Conservation (phyloP, 1,139 yeast genomes). For the Arxiozyma heterogenica region DNA sequence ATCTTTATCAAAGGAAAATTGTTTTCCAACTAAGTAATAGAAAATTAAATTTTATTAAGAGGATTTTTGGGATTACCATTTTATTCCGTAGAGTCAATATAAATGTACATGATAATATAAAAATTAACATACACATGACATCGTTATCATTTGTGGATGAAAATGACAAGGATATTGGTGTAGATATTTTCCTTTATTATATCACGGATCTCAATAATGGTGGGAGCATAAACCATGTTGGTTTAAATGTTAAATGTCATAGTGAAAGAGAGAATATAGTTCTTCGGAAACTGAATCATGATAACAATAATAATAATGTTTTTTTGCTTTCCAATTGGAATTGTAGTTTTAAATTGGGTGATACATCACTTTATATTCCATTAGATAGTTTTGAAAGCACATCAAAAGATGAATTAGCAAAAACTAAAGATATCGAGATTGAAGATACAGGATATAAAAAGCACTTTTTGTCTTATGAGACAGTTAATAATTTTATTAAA, state of each 20-base stretch:
- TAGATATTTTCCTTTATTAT: constrained; percentile 17
- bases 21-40: constrained; percentile 1
- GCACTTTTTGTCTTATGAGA: not conserved
- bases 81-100: constrained; percentile 10
- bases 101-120: constrained; percentile 7
- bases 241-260: constrained; percentile 13
- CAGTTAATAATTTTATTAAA: not conserved
- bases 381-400: not conserved
- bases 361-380: constrained; percentile 6
- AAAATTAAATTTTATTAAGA: constrained; percentile 7
- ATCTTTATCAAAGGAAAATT: not conserved
- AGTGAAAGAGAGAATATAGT: constrained; percentile 4
- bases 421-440: not conserved
- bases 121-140: constrained; percentile 11
- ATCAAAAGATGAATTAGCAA: not conserved
- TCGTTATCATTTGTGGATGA: constrained; percentile 14
- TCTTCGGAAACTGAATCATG: not conserved
- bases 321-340: not conserved
- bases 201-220: constrained; percentile 9
- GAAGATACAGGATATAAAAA: not conserved
- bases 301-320: not conserved
- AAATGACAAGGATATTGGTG: constrained; percentile 9
- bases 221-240: constrained; percentile 15
- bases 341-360: constrained; percentile 10
- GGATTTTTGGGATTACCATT: constrained; percentile 12